Evolutionary conservation across 495 filamentous ascomycete species (phyloP).

Genomic region (Daldinia caldariorum): DNA sequence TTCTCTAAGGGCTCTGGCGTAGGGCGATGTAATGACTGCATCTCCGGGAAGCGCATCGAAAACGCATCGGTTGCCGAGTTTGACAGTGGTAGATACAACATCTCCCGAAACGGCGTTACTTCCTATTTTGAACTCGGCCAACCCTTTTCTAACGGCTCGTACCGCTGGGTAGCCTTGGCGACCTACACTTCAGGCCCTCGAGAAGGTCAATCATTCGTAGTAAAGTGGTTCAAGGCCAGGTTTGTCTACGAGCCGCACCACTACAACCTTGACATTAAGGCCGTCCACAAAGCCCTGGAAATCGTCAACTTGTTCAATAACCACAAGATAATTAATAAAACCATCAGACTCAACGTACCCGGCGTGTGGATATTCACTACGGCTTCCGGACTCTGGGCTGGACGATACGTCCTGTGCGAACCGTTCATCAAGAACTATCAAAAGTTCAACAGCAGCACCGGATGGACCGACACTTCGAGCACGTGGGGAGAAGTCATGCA

Average conservation of each 20-base stretch:
- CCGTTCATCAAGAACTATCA: conserved; percentile 53
- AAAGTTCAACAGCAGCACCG: conserved; percentile 58
- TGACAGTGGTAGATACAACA: conserved; percentile 47
- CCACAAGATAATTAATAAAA: conserved; percentile 41
- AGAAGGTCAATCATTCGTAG: conserved; percentile 44
- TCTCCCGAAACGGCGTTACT: not conserved
- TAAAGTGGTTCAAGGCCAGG: conserved; percentile 53
- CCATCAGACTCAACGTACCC: conserved; percentile 50
- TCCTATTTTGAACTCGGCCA: conserved; percentile 6
- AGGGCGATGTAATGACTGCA: conserved; percentile 45
- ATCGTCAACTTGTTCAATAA: conserved; percentile 52
- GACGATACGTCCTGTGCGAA: conserved; percentile 40
- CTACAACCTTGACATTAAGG: conserved; percentile 51
- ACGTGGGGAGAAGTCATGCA: conserved; percentile 51
- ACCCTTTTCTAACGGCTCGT: conserved; percentile 47
- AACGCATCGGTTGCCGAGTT: conserved; percentile 11
- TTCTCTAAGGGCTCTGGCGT: conserved; percentile 14
- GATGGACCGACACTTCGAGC: conserved; percentile 44
- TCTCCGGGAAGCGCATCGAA: conserved; percentile 38
- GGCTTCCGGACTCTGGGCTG: conserved; percentile 5
- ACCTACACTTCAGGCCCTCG: conserved; percentile 41
- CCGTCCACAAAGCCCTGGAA: conserved; percentile 47
- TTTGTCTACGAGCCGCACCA: conserved; percentile 44
- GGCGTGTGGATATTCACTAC: conserved; percentile 37
- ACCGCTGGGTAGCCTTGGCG: conserved; percentile 50